Evolutionary conservation across 805 yeast species (phyloP).

Genomic region (Candida multigemmis): DNA sequence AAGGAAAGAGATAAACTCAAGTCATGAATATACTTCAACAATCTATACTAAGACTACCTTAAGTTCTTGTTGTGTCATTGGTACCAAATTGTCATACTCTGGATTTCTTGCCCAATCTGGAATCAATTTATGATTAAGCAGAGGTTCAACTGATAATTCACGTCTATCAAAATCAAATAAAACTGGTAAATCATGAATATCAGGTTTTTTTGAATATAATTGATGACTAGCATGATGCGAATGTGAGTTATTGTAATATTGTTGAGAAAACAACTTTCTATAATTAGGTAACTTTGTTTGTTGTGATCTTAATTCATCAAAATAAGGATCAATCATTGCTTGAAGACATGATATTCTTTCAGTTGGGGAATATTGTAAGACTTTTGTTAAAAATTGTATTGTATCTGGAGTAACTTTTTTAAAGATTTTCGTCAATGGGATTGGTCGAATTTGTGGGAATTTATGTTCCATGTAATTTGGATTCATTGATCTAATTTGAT

Average conservation of each 20-base stretch:
- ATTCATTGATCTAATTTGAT: constrained; percentile 89
- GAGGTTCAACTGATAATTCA: constrained; percentile 39
- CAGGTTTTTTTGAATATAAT: constrained; percentile 29
- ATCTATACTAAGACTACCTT: too few relatives aligned
- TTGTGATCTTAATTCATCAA: constrained; percentile 40
- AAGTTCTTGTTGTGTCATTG: too few relatives aligned
- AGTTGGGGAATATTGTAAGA: constrained; percentile 61
- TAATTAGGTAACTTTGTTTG: constrained; percentile 32
- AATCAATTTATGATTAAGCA: constrained; percentile 27
- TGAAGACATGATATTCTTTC: constrained; percentile 53
- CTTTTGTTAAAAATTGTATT: constrained; percentile 44
- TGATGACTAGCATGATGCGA: constrained; percentile 36
- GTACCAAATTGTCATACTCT: too few relatives aligned
- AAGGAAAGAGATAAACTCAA: too few relatives aligned
- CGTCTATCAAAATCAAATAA: constrained; percentile 44
- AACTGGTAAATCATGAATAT: constrained; percentile 35
- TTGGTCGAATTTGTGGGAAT: constrained; percentile 81
- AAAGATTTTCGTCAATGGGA: constrained; percentile 61
- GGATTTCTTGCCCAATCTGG: constrained; percentile 37
- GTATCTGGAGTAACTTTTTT: constrained; percentile 46
- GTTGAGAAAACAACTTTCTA: constrained; percentile 32
- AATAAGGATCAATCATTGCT: constrained; percentile 44
- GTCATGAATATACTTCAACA: too few relatives aligned
- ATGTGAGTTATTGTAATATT: constrained; percentile 18
- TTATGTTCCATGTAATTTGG: constrained; percentile 96